These are phyloP conservation scores for Melampsora larici-populina DNA, from an alignment of 1,284 basidiomycete species.

Conservation along the genomic window DNA sequence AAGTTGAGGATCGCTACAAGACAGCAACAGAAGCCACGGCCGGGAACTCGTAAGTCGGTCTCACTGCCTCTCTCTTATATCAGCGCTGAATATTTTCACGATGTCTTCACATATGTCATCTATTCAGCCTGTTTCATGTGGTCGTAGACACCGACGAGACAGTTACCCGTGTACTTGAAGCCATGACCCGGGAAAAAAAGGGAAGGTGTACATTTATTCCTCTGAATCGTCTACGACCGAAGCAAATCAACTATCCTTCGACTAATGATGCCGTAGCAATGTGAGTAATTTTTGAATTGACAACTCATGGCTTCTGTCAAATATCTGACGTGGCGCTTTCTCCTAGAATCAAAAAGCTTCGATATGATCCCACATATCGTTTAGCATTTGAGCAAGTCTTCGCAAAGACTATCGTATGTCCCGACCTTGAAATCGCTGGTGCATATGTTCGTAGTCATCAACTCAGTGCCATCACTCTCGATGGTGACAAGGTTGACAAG, in stretches of 20 bases:
- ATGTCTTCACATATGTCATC: neutral
- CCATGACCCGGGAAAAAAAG: slow-evolving; percentile 85
- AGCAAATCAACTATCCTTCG: slow-evolving; percentile 62
- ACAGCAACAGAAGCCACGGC: slow-evolving; percentile 91
- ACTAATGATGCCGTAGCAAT: slow-evolving; percentile 80
- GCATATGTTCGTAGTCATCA: slow-evolving; percentile 91
- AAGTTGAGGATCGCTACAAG: slow-evolving; percentile 88
- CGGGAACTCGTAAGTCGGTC: slow-evolving; percentile 61
- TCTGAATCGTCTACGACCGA: slow-evolving; percentile 87
- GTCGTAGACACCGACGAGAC: slow-evolving; percentile 95
- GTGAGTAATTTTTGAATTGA: slow-evolving; percentile 48
- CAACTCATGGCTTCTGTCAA: neutral
- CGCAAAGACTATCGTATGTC: slow-evolving; percentile 91
- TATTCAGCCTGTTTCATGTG: slow-evolving; percentile 81
- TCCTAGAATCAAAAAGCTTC: slow-evolving; percentile 64
- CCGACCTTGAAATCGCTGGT: slow-evolving; percentile 83
- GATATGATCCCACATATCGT: slow-evolving; percentile 67
- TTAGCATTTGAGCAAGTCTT: slow-evolving; percentile 98
- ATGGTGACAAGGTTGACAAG: slow-evolving; percentile 95
- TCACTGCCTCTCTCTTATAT: neutral
- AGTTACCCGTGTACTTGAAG: slow-evolving; percentile 77
- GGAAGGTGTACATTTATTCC: slow-evolving; percentile 99
- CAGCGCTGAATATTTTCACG: neutral
- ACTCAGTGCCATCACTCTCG: slow-evolving; percentile 93
- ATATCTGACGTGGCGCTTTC: neutral